phyloP scores from a whole-genome alignment of 768 basidiomycete genomes.

The Pulveroboletus ravenelii region DNA sequence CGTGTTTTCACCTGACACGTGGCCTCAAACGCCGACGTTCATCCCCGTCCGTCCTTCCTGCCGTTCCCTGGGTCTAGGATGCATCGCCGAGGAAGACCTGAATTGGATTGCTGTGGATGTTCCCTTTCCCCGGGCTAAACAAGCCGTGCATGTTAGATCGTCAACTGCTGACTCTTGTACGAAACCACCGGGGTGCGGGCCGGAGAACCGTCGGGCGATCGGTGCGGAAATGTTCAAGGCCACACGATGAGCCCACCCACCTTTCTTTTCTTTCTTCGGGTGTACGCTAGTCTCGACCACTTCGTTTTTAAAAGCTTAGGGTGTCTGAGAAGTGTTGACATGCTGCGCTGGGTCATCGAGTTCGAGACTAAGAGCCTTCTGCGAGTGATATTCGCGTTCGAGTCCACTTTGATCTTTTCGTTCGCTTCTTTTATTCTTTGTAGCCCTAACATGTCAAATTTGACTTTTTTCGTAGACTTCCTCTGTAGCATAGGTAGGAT shows the following conservation, averaged over 20 bases:
- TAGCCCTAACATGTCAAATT: conserved; percentile 17
- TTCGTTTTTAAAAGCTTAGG: too few species aligned
- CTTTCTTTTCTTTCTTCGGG: neutral
- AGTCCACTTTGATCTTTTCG: neutral
- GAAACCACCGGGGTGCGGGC: neutral
- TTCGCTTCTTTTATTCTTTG: conserved; percentile 5
- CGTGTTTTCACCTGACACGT: conserved; percentile 8
- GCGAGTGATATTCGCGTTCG: neutral
- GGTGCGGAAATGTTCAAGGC: conserved; percentile 45
- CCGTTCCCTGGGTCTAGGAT: conserved; percentile 7
- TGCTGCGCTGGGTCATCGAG: neutral
- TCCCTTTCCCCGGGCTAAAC: conserved; percentile 2
- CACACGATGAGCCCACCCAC: conserved; percentile 7
- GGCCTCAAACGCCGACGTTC: conserved; percentile 21
- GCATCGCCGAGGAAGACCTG: neutral
- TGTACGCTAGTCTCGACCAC: neutral
- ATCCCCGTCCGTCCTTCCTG: conserved; percentile 10
- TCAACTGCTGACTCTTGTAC: neutral
- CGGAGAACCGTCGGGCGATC: conserved; percentile 28
- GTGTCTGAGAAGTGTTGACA: neutral
- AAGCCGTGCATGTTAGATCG: neutral
- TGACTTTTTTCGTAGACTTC: conserved; percentile 1
- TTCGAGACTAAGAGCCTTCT: neutral
- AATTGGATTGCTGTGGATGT: neutral
- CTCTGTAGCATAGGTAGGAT: conserved; percentile 15